Conservation (phyloP, 192 early-diverging fungal genomes). For the Thamnidium elegans region DNA sequence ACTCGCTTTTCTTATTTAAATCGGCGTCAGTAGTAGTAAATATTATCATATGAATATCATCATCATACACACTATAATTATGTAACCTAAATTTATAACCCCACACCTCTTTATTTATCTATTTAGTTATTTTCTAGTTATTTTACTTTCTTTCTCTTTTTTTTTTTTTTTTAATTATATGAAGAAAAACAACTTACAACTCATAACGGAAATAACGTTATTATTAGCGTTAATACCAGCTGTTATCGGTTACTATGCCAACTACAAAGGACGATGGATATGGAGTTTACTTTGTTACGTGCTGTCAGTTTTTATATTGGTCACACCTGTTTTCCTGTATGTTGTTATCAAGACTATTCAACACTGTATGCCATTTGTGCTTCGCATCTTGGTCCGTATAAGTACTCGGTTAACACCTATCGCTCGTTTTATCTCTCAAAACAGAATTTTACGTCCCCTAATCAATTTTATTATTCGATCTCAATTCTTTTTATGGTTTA, state of each 20-base stretch:
- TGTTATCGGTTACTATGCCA: slow-evolving; percentile 9
- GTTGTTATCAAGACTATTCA: slow-evolving; percentile 24
- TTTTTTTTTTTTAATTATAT: background rate
- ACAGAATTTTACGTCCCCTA: slow-evolving; percentile 22
- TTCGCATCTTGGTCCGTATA: slow-evolving; percentile 9
- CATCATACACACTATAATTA: no score
- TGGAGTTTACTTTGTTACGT: slow-evolving; percentile 20
- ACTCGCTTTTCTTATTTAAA: no score
- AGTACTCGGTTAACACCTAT: slow-evolving; percentile 23
- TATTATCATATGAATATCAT: no score
- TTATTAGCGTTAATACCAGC: slow-evolving; percentile 8
- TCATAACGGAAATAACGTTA: background rate
- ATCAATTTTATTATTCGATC: slow-evolving; percentile 25
- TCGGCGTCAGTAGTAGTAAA: no score
- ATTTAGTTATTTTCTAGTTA: background rate
- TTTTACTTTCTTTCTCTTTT: no score
- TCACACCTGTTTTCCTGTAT: slow-evolving; percentile 19
- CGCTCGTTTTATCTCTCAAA: slow-evolving; percentile 21
- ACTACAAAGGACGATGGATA: slow-evolving; percentile 13
- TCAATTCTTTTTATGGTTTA: slow-evolving; percentile 33
- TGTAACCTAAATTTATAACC: background rate
- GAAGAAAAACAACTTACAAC: background rate
- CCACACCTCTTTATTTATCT: slow-evolving; percentile 1
- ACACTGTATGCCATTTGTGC: slow-evolving; percentile 22
- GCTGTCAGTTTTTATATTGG: slow-evolving; percentile 19